These are phyloP conservation scores for Kazachstania bromeliacearum DNA, from an alignment of 805 yeast genomes.

Conservation along the genomic window DNA sequence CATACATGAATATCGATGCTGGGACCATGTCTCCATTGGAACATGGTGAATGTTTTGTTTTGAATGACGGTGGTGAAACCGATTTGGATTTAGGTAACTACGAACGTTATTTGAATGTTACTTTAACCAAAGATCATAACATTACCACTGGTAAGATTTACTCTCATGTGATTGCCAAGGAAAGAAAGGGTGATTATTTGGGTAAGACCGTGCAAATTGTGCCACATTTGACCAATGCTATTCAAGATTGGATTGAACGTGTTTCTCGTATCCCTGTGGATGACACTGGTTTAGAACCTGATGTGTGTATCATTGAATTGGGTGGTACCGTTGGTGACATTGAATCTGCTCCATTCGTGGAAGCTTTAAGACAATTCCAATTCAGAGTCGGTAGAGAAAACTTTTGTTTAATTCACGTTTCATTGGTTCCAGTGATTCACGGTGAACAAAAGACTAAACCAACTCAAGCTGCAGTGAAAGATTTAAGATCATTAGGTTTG, in stretches of 20 bases:
- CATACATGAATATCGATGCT: slow-evolving; percentile 98
- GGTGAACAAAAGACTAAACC: slow-evolving; percentile 99
- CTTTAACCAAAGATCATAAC: slow-evolving; percentile 88
- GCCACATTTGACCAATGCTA: slow-evolving; percentile 94
- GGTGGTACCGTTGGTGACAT: slow-evolving; percentile 99
- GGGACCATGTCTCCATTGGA: slow-evolving; percentile 99
- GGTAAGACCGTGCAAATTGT: slow-evolving; percentile 99
- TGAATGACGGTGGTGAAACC: slow-evolving; percentile 98
- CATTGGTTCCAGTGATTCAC: slow-evolving; percentile 93
- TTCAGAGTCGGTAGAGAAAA: slow-evolving; percentile 91
- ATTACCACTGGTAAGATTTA: slow-evolving; percentile 97
- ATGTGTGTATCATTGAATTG: slow-evolving; percentile 90
- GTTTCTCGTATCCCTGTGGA: slow-evolving; percentile 92
- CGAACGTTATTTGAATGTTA: slow-evolving; percentile 90
- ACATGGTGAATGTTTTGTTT: slow-evolving; percentile 97
- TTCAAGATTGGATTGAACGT: slow-evolving; percentile 96
- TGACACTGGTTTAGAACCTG: slow-evolving; percentile 78
- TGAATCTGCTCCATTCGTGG: slow-evolving; percentile 97
- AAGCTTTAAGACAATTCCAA: slow-evolving; percentile 97
- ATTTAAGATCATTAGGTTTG: slow-evolving; percentile 88
- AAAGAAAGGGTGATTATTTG: slow-evolving; percentile 92
- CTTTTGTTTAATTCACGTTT: slow-evolving; percentile 93
- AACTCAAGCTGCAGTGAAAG: slow-evolving; percentile 97
- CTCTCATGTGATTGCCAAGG: slow-evolving; percentile 85
- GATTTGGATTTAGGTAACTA: slow-evolving; percentile 97